Percentiles rank a stretch among this genome's conserved stretches.
Evolutionary conservation across 768 basidiomycete species (phyloP).

Genomic region (Daedaleopsis nitida): DNA sequence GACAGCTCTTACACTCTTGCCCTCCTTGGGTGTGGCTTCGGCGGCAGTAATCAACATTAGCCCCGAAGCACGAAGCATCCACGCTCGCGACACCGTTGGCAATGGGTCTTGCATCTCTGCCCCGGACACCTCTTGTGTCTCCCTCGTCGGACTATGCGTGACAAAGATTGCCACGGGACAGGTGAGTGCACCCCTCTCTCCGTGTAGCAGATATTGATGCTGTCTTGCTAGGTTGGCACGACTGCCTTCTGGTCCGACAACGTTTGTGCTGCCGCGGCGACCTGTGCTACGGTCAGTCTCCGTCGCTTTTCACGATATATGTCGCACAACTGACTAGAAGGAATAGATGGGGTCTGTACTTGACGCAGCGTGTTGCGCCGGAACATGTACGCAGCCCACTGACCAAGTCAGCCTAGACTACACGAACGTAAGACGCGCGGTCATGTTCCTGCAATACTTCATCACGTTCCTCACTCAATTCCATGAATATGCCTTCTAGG

Average conservation of each 20-base stretch:
- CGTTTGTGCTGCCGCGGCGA: conserved; percentile 2
- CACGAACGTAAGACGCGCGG: background rate
- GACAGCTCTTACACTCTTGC: too few species aligned
- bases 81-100: too few species aligned
- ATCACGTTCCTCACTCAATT: too few species aligned
- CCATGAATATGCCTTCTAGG: background rate
- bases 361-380: conserved; percentile 5
- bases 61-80: too few species aligned
- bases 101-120: conserved; percentile 2
- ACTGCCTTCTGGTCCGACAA: conserved; percentile 2
- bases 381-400: conserved; percentile 1
- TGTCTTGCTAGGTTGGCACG: background rate
- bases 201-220: too few species aligned
- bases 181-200: background rate
- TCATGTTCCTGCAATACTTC: too few species aligned
- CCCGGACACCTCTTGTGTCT: background rate
- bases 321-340: background rate
- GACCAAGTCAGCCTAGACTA: conserved; percentile 1
- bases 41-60: too few species aligned
- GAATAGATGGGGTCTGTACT: conserved; percentile 1
- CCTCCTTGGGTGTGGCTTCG: too few species aligned
- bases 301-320: too few species aligned
- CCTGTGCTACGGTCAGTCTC: conserved; percentile 1
- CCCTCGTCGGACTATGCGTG: background rate
- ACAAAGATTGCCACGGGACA: background rate